Base-by-base conservation (phyloP, 2,329 filamentous ascomycete genomes). In the Colletotrichum trifolii region DNA sequence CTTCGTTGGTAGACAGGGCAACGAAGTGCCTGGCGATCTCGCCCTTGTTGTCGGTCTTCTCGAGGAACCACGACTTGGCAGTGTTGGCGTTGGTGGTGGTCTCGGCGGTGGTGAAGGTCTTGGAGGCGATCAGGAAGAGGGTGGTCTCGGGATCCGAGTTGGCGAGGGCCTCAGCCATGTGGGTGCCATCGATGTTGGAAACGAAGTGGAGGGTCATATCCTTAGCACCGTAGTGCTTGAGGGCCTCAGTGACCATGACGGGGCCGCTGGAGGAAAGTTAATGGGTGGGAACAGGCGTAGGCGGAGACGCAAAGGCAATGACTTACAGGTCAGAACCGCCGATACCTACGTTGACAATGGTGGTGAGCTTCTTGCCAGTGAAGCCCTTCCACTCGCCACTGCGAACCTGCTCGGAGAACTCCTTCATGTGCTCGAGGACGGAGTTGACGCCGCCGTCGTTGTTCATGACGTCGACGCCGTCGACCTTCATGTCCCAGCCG, bases 1-100 rank as follows among this genome's bases (percentile, higher is more conserved):
- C 78, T 82, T 95, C 92, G 82, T 99, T 99, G 78, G 96, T 99
- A 54, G 96, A 98, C 57, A 99, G 89, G 49, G 96, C 96, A 63
- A 97, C 96, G 76, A 99, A 99, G 87, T 99, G 96, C 87, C 98
- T 99, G 72, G 96, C 93, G 72, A 99, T 96, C 35, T 97, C 91
- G 67, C 87, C 89, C 89, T 96, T 82, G 86, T 91, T 79, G 77
- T 78, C 85, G 1, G 87, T 89, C 82, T 90, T 89, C 82, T 96
- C 86, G 71, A 98, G 87, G 89, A 99, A 99, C 96, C 96, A 99
- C 56, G 86, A 81, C 88, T 99, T 99, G 69, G 96, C 96, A 36
- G 93, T 94, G 85, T 97, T 97, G 79, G 96, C 96, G 78, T 99
- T 99, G 73, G 95, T 98, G 66, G 87, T 91, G 53, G 96, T 99